Conservation (phyloP, 2,329 filamentous ascomycete genomes). For the Colletotrichum sp. region DNA sequence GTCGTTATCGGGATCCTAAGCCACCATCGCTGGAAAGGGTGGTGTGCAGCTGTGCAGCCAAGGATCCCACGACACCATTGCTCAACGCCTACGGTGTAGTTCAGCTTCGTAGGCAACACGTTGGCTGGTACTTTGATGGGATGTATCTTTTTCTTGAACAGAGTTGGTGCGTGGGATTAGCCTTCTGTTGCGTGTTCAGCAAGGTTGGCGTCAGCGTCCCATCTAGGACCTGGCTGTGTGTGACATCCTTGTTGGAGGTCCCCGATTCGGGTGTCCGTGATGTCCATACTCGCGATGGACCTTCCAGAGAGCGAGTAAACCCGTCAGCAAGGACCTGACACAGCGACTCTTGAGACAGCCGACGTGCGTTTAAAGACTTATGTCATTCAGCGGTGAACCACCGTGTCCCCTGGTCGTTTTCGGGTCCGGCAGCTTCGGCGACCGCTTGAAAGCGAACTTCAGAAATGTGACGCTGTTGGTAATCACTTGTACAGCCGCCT, state of each 20-base stretch:
- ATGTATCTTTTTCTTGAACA: slow-evolving; percentile 2
- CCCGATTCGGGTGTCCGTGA: background rate
- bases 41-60: background rate
- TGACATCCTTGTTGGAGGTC: background rate
- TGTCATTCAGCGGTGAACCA: background rate
- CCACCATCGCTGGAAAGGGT: background rate
- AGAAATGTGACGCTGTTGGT: background rate
- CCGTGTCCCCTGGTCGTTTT: background rate
- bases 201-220: slow-evolving; percentile 6
- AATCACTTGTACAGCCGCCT: background rate
- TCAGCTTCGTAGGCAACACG: background rate
- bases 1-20: slow-evolving; percentile 4
- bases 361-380: background rate
- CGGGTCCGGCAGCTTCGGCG: background rate
- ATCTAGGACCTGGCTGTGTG: background rate
- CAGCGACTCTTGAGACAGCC: background rate
- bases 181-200: background rate
- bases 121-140: background rate
- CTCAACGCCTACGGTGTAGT: background rate
- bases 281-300: background rate
- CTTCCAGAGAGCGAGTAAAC: background rate
- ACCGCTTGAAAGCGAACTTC: background rate
- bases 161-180: background rate
- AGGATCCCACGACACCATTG: background rate
- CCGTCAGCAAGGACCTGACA: background rate